Percentiles rank a stretch among this genome's conserved stretches.
These are phyloP conservation scores for Wallemia ichthyophaga DNA, from an alignment of 1,284 basidiomycete genomes.

Conservation along the genomic window DNA sequence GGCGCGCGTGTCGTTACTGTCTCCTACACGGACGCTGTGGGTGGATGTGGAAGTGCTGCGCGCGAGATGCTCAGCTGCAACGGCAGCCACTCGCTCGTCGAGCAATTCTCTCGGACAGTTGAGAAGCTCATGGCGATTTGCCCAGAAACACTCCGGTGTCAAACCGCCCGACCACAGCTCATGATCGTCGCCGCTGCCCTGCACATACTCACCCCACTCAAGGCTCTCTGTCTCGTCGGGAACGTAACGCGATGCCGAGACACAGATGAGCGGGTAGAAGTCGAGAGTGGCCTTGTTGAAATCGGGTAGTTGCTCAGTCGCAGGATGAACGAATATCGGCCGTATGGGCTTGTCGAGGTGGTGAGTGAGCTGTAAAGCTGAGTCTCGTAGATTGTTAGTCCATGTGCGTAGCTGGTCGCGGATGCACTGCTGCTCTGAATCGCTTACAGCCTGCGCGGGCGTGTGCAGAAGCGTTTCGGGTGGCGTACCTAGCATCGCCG, in stretches of 20 bases:
- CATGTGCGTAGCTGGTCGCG: neutral
- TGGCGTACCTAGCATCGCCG: constrained; percentile 5
- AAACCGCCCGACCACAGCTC: neutral
- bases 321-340: neutral
- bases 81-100: neutral
- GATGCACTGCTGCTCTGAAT: neutral
- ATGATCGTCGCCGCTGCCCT: constrained; percentile 1
- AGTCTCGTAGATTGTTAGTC: neutral
- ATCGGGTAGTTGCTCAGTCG: neutral
- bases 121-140: neutral
- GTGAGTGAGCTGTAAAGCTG: neutral
- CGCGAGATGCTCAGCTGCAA: neutral
- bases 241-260: neutral
- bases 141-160: neutral
- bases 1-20: too few species aligned
- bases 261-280: neutral
- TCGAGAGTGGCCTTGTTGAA: neutral
- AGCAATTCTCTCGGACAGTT: neutral
- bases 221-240: neutral
- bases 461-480: neutral
- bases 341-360: neutral
- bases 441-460: neutral
- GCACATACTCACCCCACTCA: neutral
- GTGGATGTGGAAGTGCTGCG: too few species aligned
- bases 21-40: too few species aligned